Conservation (phyloP, 352 stramenopile species). For the Globisporangium apiculatum region DNA sequence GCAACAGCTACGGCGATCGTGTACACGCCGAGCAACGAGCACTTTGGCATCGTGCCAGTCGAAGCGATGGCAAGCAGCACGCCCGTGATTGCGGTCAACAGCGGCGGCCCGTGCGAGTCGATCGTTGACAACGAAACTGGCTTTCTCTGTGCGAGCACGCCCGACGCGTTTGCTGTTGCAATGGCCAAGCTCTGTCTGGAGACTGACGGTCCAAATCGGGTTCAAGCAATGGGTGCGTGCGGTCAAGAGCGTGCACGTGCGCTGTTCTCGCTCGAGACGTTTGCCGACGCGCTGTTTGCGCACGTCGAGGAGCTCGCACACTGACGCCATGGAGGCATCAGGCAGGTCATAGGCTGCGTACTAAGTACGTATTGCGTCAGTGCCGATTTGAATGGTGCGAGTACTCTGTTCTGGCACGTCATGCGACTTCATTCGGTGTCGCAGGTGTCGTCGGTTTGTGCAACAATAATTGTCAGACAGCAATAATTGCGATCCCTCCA, state of each 20-base stretch:
- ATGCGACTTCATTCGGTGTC: too few species aligned
- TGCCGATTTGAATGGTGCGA: too few species aligned
- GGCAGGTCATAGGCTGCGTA: neutral
- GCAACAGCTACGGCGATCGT: constrained; percentile 82
- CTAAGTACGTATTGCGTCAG: too few species aligned
- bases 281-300: constrained; percentile 50
- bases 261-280: constrained; percentile 71
- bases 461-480: too few species aligned
- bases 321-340: too few species aligned
- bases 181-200: constrained; percentile 55
- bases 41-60: constrained; percentile 99
- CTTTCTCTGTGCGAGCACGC: constrained; percentile 64
- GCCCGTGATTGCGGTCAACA: constrained; percentile 92
- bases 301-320: constrained; percentile 31
- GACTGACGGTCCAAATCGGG: constrained; percentile 13
- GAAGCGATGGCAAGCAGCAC: constrained; percentile 96
- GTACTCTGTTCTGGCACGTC: too few species aligned
- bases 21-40: constrained; percentile 96
- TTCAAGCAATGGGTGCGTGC: constrained; percentile 36
- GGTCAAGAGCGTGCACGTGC: constrained; percentile 45
- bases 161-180: constrained; percentile 47
- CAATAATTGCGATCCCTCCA: too few species aligned
- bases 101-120: constrained; percentile 95
- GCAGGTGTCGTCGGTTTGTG: too few species aligned
- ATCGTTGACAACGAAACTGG: constrained; percentile 86